phyloP scores from a whole-genome alignment of 2,329 filamentous ascomycete species.

The Beauveria brongniartii region DNA sequence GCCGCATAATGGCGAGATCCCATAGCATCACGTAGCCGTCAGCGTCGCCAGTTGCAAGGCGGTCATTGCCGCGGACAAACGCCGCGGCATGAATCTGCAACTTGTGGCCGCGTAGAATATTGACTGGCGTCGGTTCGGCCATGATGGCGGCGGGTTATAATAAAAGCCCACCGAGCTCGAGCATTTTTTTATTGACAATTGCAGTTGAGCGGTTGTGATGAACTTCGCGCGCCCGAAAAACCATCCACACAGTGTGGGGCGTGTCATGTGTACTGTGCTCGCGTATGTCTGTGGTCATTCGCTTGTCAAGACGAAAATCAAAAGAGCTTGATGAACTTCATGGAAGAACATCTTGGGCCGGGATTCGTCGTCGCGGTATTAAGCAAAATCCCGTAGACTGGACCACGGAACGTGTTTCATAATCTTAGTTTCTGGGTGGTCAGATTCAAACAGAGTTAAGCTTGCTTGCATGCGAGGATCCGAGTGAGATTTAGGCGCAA shows the following conservation, averaged over 20 bases:
- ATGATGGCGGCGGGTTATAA: neutral
- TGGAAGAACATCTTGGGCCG: neutral
- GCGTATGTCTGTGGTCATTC: too few species aligned
- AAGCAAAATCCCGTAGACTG: neutral
- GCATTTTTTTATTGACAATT: neutral
- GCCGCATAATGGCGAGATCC: conserved; percentile 74
- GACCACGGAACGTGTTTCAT: neutral
- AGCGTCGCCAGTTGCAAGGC: conserved; percentile 78
- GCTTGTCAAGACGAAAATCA: too few species aligned
- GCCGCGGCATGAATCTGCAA: conserved; percentile 69
- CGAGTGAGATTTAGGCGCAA: conserved; percentile 4
- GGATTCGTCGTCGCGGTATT: neutral
- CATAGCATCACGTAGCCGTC: conserved; percentile 85
- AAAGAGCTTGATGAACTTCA: too few species aligned
- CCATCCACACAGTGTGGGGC: neutral
- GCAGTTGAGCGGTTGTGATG: neutral
- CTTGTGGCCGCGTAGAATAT: conserved; percentile 77
- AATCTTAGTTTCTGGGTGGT: neutral
- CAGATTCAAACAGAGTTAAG: conserved; percentile 1
- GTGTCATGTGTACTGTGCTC: neutral
- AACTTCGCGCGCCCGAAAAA: neutral
- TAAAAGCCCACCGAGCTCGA: neutral
- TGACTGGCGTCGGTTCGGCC: conserved; percentile 33
- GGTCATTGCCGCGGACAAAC: conserved; percentile 65
- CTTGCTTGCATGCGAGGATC: neutral